Evolutionary conservation across 1,284 basidiomycete species (phyloP).

Genomic region (Ganoderma sinense): DNA sequence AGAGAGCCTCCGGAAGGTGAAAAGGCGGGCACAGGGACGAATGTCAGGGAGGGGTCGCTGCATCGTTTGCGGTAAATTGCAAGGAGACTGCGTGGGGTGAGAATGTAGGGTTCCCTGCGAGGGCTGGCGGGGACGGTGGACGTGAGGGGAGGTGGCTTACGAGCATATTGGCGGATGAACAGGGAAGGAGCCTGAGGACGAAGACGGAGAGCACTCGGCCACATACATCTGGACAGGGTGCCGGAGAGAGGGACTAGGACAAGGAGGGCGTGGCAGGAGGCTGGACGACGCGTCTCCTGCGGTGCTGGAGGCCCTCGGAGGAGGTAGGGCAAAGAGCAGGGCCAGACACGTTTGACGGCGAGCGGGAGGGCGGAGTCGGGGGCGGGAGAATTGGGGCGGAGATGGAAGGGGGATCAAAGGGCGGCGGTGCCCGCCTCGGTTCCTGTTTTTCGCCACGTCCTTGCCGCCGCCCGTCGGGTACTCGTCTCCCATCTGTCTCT

Average conservation of each 20-base stretch:
- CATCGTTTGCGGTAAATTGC: conserved; percentile 6
- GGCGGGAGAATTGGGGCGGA: conserved; percentile 5
- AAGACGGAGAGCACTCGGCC: conserved; percentile 22
- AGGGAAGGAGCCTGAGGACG: conserved; percentile 2
- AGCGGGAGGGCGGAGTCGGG: neutral
- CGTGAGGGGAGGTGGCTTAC: neutral
- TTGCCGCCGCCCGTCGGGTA: conserved; percentile 3
- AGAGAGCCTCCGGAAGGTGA: neutral
- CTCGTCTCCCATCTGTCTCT: conserved; percentile 1
- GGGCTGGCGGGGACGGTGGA: neutral
- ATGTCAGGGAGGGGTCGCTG: conserved; percentile 8
- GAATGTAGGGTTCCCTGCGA: conserved; percentile 3
- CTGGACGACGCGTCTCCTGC: neutral
- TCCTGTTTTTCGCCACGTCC: conserved; percentile 19
- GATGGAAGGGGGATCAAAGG: conserved; percentile 12
- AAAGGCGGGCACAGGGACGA: neutral
- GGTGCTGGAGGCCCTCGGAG: neutral
- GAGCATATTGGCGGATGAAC: neutral
- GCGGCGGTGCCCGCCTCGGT: conserved; percentile 3
- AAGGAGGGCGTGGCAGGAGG: neutral
- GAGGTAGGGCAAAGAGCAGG: neutral
- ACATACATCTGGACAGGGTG: conserved; percentile 34
- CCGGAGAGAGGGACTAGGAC: neutral
- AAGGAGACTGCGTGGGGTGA: conserved; percentile 10
- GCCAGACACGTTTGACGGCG: neutral